phyloP scores from a whole-genome alignment of 2,329 filamentous ascomycete species.

The Scedosporium boydii region DNA sequence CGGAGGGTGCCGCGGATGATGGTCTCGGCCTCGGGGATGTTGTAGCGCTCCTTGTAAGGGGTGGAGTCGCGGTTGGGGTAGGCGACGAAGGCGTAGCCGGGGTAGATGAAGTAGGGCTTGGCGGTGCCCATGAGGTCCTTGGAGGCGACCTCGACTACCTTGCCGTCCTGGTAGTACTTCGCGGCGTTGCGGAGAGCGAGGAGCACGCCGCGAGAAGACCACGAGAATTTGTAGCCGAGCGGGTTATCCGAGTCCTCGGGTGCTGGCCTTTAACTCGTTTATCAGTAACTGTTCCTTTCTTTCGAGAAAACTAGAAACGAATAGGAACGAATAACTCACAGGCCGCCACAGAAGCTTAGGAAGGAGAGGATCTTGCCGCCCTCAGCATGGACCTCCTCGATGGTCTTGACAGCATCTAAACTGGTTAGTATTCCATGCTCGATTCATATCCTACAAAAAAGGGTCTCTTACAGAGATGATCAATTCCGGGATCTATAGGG shows the following conservation, averaged over 20 bases:
- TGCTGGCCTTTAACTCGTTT: constrained; percentile 29
- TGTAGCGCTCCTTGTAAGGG: constrained; percentile 75
- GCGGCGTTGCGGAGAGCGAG: constrained; percentile 81
- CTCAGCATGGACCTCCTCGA: constrained; percentile 74
- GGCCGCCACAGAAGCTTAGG: constrained; percentile 75
- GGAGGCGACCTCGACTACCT: constrained; percentile 56
- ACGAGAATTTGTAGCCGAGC: constrained; percentile 80
- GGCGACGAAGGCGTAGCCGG: constrained; percentile 78
- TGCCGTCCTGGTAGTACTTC: constrained; percentile 71
- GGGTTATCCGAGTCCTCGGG: constrained; percentile 75
- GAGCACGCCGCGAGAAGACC: constrained; percentile 72
- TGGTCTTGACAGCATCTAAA: constrained; percentile 72
- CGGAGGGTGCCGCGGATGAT: constrained; percentile 74
- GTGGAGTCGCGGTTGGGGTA: constrained; percentile 93
- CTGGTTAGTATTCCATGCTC: constrained; percentile 27
- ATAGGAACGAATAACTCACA: constrained; percentile 21
- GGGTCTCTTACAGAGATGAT: constrained; percentile 40
- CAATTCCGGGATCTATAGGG: constrained; percentile 56
- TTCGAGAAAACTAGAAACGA: no score
- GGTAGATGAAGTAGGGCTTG: constrained; percentile 86
- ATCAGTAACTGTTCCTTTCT: no score
- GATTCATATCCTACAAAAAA: constrained; percentile 11
- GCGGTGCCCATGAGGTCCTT: constrained; percentile 73
- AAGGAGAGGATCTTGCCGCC: constrained; percentile 82
- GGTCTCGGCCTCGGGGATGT: constrained; percentile 56